phyloP scores from a whole-genome alignment of 495 filamentous ascomycete genomes.

The Viridothelium virens region DNA sequence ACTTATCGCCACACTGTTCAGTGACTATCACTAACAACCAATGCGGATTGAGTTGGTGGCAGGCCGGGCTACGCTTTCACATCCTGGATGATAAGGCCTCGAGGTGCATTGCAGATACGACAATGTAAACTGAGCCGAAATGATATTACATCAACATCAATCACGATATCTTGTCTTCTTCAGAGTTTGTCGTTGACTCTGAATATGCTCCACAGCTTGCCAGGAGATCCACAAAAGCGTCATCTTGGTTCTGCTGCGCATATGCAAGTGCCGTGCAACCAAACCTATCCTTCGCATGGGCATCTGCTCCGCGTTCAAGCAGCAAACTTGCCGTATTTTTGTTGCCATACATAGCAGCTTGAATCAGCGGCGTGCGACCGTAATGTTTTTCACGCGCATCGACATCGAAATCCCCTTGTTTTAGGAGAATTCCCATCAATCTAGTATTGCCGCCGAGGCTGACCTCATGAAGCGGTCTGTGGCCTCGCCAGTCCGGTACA shows the following conservation, averaged over 20 bases:
- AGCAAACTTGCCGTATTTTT: slow-evolving; percentile 8
- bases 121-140: not conserved
- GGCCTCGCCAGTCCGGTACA: slow-evolving; percentile 6
- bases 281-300: slow-evolving; percentile 4
- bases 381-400: slow-evolving; percentile 8
- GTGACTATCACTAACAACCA: no score
- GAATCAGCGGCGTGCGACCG: not conserved
- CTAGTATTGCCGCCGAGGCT: not conserved
- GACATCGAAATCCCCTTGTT: slow-evolving; percentile 6
- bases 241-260: slow-evolving; percentile 6
- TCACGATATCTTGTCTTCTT: not conserved
- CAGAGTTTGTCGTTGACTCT: not conserved
- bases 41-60: no score
- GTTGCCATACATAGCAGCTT: not conserved
- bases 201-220: not conserved
- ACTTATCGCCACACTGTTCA: no score
- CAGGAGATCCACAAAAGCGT: slow-evolving; percentile 3
- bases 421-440: slow-evolving; percentile 2
- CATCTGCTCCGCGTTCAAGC: slow-evolving; percentile 4
- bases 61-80: not conserved
- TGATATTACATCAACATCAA: not conserved
- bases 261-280: slow-evolving; percentile 5
- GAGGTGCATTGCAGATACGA: not conserved
- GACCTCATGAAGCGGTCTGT: not conserved
- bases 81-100: not conserved